Conservation (phyloP, 2,329 filamentous ascomycete genomes). For the Westerdykella sp. region DNA sequence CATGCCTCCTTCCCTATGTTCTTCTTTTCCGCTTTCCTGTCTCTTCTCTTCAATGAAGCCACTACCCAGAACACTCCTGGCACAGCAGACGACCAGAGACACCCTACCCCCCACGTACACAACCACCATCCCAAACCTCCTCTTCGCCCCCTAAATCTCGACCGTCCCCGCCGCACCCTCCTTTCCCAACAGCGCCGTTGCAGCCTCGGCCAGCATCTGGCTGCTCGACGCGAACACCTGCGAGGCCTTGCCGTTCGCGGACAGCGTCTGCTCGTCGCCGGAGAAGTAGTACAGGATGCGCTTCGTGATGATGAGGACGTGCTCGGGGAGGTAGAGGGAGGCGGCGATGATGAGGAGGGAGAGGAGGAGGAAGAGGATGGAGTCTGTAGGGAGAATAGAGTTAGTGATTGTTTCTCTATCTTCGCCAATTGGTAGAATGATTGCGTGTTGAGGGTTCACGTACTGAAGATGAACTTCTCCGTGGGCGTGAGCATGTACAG, state of each 20-base stretch:
- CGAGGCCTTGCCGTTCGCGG: conserved; percentile 10
- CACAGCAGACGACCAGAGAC: too few species aligned
- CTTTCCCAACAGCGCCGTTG: background rate
- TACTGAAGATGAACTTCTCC: conserved; percentile 97
- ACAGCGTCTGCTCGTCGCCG: conserved; percentile 56
- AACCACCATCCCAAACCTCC: too few species aligned
- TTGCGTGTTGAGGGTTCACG: conserved; percentile 31
- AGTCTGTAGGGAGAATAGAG: conserved; percentile 62
- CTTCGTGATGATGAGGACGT: conserved; percentile 73
- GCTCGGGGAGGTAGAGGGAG: conserved; percentile 88
- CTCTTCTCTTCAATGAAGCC: too few species aligned
- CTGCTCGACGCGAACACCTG: conserved; percentile 6
- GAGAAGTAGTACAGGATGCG: conserved; percentile 93
- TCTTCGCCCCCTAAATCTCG: too few species aligned
- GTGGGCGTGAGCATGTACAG: conserved; percentile 96
- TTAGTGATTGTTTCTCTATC: conserved; percentile 6
- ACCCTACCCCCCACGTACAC: too few species aligned
- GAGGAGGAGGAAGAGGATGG: conserved; percentile 82
- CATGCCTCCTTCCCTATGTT: too few species aligned
- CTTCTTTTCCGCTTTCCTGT: too few species aligned
- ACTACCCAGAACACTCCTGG: too few species aligned
- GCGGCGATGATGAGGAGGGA: conserved; percentile 80
- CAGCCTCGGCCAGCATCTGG: conserved; percentile 1
- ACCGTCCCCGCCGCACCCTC: too few species aligned
- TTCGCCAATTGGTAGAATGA: background rate